These are phyloP conservation scores for Heterobasidion irregulare DNA, from an alignment of 1,284 basidiomycete genomes.

Conservation along the genomic window DNA sequence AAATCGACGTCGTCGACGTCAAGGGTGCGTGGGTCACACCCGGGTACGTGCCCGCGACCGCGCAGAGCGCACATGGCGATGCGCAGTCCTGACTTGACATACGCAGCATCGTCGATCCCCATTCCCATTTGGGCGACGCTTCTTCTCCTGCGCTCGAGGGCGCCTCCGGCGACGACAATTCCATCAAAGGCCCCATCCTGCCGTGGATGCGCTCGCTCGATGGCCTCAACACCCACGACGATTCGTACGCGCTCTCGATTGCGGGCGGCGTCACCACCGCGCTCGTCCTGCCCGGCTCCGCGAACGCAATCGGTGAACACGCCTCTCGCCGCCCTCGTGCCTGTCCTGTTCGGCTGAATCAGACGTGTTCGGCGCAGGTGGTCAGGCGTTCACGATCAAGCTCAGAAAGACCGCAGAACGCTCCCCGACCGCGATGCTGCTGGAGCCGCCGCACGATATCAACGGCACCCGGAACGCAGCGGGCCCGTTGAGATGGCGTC, in stretches of 20 bases:
- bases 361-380: constrained; percentile 13
- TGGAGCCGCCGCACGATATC: constrained; percentile 35
- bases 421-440: constrained; percentile 34
- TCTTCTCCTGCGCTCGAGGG: constrained; percentile 27
- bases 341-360: neutral
- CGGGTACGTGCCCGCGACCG: constrained; percentile 21
- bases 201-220: constrained; percentile 46
- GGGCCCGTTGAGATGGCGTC: constrained; percentile 27
- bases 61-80: neutral
- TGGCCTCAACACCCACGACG: constrained; percentile 37
- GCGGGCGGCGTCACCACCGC: constrained; percentile 67
- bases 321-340: neutral
- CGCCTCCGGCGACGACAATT: constrained; percentile 29
- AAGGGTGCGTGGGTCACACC: constrained; percentile 45
- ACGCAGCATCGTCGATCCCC: constrained; percentile 47
- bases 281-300: constrained; percentile 53
- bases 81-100: constrained; percentile 15
- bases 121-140: constrained; percentile 54
- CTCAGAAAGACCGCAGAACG: constrained; percentile 35
- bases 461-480: constrained; percentile 21
- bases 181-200: constrained; percentile 30
- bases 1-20: constrained; percentile 35
- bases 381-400: constrained; percentile 44
- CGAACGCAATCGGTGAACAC: constrained; percentile 42
- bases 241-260: constrained; percentile 45